phyloP scores from a whole-genome alignment of 495 filamentous ascomycete genomes.

The Xylaria palmicola region DNA sequence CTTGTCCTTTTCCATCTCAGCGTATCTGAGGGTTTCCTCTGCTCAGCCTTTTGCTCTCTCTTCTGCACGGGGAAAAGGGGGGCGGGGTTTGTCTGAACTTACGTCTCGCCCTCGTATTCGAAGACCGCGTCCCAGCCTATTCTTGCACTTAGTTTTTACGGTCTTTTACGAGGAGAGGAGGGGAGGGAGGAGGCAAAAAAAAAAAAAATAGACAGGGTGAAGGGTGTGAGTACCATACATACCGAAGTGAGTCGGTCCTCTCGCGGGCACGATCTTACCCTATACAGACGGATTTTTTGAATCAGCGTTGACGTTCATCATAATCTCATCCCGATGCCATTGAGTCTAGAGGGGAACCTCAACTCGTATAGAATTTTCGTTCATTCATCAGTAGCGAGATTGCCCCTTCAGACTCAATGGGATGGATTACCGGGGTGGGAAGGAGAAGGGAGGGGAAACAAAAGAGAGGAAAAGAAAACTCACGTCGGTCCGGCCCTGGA shows the following conservation, averaged over 20 bases:
- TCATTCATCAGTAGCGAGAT: too few species aligned
- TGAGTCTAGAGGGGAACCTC: too few species aligned
- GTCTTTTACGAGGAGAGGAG: neutral
- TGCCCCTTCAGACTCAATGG: too few species aligned
- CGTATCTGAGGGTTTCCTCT: conserved; percentile 53
- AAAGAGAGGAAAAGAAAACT: conserved; percentile 15
- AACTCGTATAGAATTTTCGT: too few species aligned
- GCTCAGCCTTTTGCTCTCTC: neutral
- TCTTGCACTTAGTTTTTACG: conserved; percentile 8
- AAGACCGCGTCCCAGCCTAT: conserved; percentile 95
- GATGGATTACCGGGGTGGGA: neutral
- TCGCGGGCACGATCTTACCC: conserved; percentile 71
- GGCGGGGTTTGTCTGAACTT: too few species aligned
- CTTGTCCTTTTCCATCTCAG: conserved; percentile 88
- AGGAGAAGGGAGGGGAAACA: neutral
- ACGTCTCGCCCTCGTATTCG: conserved; percentile 91
- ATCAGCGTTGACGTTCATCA: too few species aligned
- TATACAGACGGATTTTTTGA: conserved; percentile 40
- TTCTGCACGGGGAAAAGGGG: too few species aligned
- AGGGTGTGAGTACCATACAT: conserved; percentile 32
- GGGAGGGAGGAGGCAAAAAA: neutral
- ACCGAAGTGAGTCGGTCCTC: conserved; percentile 82
- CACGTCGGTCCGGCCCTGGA: conserved; percentile 77
- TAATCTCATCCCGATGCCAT: too few species aligned
- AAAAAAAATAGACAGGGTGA: neutral